A percentile compares a stretch with the other conserved stretches of the same genome.
phyloP scores from a whole-genome alignment of 148 eudicot species.

The Polygonum aviculare region DNA sequence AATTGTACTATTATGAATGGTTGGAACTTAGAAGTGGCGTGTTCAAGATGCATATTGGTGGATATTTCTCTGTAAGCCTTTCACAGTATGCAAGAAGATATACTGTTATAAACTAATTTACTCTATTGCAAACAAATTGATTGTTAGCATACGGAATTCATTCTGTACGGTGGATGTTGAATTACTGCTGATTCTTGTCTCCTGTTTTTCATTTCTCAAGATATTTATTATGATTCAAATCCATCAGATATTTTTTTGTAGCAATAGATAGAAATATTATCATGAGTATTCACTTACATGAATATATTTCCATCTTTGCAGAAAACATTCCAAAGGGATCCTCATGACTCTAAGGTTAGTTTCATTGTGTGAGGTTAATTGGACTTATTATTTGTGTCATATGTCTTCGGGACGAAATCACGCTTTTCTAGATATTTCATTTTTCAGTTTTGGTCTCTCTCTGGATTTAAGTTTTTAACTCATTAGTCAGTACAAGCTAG shows the following conservation, averaged over 20 bases:
- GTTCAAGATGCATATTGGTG: neutral
- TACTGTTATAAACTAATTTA: neutral
- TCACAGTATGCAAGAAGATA: neutral
- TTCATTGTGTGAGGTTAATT: neutral
- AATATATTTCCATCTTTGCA: conserved; percentile 27
- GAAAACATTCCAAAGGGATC: conserved; percentile 76
- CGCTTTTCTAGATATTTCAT: neutral
- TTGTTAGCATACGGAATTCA: neutral
- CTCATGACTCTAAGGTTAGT: conserved; percentile 60
- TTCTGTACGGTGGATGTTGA: neutral
- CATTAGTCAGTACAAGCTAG: neutral
- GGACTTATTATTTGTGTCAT: neutral
- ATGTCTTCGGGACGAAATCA: neutral
- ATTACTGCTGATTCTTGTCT: neutral
- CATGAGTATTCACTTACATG: neutral
- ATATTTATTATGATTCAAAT: neutral
- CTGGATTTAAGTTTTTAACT: neutral
- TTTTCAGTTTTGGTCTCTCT: neutral
- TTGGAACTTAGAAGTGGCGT: neutral
- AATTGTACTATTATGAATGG: neutral
- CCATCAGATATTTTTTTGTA: neutral
- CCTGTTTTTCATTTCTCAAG: neutral
- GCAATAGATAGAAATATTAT: neutral
- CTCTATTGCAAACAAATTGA: neutral
- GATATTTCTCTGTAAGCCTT: neutral